Percentiles rank a stretch among this genome's conserved stretches.
Evolutionary conservation across 73 alveolate species (phyloP).

Genomic region (Halteria grandinella): DNA sequence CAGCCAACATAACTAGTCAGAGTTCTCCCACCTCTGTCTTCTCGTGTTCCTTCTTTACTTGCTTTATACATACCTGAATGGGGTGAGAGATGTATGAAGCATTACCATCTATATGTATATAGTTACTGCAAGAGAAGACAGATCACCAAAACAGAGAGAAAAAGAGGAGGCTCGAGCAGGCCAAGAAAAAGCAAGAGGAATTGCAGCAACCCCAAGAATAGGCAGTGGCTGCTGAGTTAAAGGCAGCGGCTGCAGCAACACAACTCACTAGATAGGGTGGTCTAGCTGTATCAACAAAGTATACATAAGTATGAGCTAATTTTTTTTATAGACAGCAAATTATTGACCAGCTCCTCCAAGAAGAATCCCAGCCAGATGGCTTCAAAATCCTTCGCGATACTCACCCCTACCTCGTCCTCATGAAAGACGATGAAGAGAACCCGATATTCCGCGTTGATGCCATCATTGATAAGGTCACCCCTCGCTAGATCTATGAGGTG

Average conservation of each 20-base stretch:
- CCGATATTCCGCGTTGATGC: constrained; percentile 37
- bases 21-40: constrained; percentile 55
- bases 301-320: neutral
- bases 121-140: constrained; percentile 41
- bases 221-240: neutral
- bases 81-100: constrained; percentile 24
- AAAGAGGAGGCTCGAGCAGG: neutral
- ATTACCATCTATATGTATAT: neutral
- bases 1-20: constrained; percentile 48
- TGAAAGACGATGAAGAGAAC: constrained; percentile 47
- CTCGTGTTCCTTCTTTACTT: constrained; percentile 20
- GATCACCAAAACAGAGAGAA: neutral
- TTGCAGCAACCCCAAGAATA: neutral
- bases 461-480: constrained; percentile 36
- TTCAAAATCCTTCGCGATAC: constrained; percentile 17
- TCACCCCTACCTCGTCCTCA: constrained; percentile 1
- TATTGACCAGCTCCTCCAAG: constrained; percentile 21
- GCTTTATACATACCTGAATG: constrained; percentile 23
- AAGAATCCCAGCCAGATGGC: constrained; percentile 30
- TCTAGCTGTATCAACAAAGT: neutral
- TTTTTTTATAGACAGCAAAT: neutral
- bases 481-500: constrained; percentile 25
- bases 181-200: neutral
- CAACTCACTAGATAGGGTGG: neutral
- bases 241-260: neutral